Conservation (phyloP, 2,329 filamentous ascomycete genomes). For the Fusarium cyanostomum region DNA sequence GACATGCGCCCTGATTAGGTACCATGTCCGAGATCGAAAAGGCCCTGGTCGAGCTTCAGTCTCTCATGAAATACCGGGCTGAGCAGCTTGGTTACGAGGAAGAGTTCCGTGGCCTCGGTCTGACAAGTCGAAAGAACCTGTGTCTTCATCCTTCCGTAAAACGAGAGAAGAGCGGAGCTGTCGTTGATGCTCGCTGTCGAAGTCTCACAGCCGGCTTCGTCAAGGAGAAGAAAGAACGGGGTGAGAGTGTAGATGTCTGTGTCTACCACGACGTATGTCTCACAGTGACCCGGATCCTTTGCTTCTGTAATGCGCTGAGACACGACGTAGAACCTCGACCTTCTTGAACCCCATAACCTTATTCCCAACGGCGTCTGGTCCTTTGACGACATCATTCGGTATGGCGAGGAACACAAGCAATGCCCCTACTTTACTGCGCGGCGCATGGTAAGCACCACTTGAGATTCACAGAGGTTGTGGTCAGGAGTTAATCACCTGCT, state of each 20-base stretch:
- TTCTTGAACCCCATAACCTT: constrained; percentile 93
- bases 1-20: constrained; percentile 51
- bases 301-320: constrained; percentile 15
- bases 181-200: constrained; percentile 95
- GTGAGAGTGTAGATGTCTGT: constrained; percentile 93
- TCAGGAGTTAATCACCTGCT: constrained; percentile 15
- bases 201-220: constrained; percentile 97
- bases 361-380: constrained; percentile 97
- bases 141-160: constrained; percentile 97
- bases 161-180: constrained; percentile 90
- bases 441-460: constrained; percentile 74
- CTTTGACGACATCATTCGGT: constrained; percentile 85
- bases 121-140: constrained; percentile 97
- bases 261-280: constrained; percentile 86
- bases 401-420: constrained; percentile 95
- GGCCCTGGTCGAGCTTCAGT: constrained; percentile 88
- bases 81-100: constrained; percentile 90
- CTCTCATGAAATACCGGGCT: constrained; percentile 92
- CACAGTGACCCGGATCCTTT: not conserved
- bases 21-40: constrained; percentile 99
- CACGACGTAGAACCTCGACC: constrained; percentile 78
- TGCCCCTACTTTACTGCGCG: constrained; percentile 97
- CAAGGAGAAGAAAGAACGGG: constrained; percentile 95
- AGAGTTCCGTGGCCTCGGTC: constrained; percentile 89
- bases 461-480: not conserved